These are phyloP conservation scores for Nitzschia sp. DNA, from an alignment of 108 stramenopile species.

Conservation along the genomic window DNA sequence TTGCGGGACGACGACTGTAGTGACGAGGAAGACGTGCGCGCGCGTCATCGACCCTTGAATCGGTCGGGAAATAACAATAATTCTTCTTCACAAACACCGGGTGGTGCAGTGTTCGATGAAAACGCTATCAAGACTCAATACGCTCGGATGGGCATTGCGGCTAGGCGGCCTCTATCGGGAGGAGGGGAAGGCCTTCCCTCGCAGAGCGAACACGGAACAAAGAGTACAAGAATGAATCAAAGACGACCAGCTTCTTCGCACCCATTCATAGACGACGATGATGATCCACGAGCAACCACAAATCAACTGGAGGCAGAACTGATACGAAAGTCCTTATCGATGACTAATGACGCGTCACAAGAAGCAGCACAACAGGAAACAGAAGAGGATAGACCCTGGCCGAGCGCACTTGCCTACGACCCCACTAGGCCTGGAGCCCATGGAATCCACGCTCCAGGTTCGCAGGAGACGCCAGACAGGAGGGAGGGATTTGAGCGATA, in stretches of 20 bases:
- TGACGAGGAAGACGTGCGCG: neutral
- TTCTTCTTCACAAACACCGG: neutral
- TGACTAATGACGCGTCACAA: neutral
- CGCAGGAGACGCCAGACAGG: neutral
- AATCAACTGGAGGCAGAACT: neutral
- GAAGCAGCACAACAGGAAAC: neutral
- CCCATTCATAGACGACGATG: neutral
- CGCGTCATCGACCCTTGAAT: no score
- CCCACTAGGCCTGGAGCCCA: neutral
- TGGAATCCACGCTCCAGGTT: neutral
- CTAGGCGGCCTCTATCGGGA: neutral
- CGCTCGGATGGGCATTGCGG: neutral
- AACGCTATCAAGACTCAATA: neutral
- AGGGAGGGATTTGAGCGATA: neutral
- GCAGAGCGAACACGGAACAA: conserved; percentile 2
- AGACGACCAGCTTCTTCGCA: neutral
- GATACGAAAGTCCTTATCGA: neutral
- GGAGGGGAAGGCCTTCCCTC: neutral
- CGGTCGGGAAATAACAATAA: neutral
- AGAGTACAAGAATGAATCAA: neutral
- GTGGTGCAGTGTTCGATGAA: neutral
- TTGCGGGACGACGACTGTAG: neutral
- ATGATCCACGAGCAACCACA: neutral
- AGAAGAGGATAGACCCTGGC: neutral
- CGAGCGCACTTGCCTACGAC: neutral